Evolutionary conservation across 208 protist species (phyloP).

Genomic region (Trypanosoma theileri): DNA sequence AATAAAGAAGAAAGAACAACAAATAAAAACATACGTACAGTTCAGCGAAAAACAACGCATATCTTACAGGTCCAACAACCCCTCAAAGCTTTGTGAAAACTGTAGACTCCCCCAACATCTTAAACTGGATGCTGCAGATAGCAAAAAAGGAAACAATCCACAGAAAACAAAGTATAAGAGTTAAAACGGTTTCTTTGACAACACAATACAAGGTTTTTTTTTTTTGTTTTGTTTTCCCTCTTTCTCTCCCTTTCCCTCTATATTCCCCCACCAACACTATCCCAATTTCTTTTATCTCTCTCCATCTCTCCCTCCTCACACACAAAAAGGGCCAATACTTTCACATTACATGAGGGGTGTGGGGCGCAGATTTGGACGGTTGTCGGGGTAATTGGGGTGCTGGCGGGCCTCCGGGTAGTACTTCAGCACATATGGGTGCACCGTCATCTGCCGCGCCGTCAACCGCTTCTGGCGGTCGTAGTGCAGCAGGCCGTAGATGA

Average conservation of each 20-base stretch:
- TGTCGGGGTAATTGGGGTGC: conserved; percentile 64
- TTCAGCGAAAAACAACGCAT: too few relatives aligned
- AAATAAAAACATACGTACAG: too few relatives aligned
- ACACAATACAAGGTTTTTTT: too few relatives aligned
- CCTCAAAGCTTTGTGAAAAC: too few relatives aligned
- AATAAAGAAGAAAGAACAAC: too few relatives aligned
- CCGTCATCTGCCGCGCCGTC: conserved; percentile 67
- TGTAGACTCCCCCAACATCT: too few relatives aligned
- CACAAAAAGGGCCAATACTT: background rate
- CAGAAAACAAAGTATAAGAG: too few relatives aligned
- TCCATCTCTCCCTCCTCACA: background rate
- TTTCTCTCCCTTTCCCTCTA: background rate
- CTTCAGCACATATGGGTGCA: conserved; percentile 77
- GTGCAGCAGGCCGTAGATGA: conserved; percentile 68
- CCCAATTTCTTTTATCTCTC: background rate
- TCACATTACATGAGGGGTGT: conserved; percentile 39
- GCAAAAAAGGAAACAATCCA: too few relatives aligned
- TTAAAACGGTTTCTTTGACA: background rate
- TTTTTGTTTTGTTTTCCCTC: background rate
- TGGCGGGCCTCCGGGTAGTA: conserved; percentile 76
- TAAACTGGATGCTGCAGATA: too few relatives aligned
- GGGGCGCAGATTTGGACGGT: conserved; percentile 48
- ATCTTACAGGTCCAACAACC: too few relatives aligned
- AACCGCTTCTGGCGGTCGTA: conserved; percentile 74
- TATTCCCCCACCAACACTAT: too few relatives aligned